phyloP scores from a whole-genome alignment of 257 asterid genomes.

The Voacanga thouarsii region DNA sequence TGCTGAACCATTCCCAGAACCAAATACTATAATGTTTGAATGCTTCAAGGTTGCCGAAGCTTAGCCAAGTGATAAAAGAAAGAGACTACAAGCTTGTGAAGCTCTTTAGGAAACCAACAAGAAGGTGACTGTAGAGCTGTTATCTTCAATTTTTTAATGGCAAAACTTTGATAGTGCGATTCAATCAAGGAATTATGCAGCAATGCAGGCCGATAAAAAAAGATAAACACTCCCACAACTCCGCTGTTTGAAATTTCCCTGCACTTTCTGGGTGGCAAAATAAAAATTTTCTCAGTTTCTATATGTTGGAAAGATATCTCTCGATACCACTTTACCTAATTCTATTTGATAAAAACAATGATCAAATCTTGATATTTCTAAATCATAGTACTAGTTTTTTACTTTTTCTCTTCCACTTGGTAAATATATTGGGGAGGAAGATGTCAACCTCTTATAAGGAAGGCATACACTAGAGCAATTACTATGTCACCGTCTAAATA shows the following conservation, averaged over 20 bases:
- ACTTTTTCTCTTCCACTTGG: too few relatives aligned
- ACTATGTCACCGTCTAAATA: too few relatives aligned
- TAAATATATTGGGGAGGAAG: too few relatives aligned
- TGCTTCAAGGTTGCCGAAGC: constrained; percentile 6
- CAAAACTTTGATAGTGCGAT: neutral
- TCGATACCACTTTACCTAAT: too few relatives aligned
- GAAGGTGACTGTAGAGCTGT: neutral
- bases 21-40: neutral
- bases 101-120: neutral
- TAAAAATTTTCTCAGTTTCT: neutral
- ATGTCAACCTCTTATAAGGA: too few relatives aligned
- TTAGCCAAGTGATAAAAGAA: neutral
- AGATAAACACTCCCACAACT: neutral
- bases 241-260: neutral
- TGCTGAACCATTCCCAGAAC: neutral
- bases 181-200: neutral
- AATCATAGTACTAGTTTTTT: too few relatives aligned
- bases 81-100: neutral
- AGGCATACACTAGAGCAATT: too few relatives aligned
- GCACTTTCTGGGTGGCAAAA: neutral
- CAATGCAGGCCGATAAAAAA: neutral
- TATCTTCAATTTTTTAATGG: neutral
- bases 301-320: neutral
- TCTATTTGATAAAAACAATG: too few relatives aligned
- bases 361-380: too few relatives aligned